Evolutionary conservation across 331 rosid species (phyloP), one percentile per base, ranked within the genome.

Genomic region (Dryas integrifolia): DNA sequence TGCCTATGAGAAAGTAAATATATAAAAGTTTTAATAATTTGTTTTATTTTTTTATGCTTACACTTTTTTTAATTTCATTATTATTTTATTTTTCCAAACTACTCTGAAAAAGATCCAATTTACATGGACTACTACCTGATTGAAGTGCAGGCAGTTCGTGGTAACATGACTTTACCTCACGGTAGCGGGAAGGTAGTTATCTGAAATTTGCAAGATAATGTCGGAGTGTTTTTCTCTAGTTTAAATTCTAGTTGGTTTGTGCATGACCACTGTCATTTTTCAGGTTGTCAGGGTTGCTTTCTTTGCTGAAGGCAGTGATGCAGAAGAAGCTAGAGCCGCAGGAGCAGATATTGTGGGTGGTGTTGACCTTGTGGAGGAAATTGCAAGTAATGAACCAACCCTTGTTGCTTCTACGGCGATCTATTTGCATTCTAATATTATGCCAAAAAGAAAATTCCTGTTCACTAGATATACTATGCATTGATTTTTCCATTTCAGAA

Each of bases 261-360:
- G 52, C 80, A 80, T 85, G 80, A 83, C 71, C 58, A 44, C 72
- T 64, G 65, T 75, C 48, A 67, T 65, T 77, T 80, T 80, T 74
- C 96, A 95, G 98, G 89, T 86, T 51, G 88, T 95, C 80, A 88
- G 75, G 82, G 97, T 95, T 76, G 98, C 97, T 73, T 92, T 89
- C 84, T 95, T 95, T 92, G 98, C 98, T 79, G 92, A 95, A 86
- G 98, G 96, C 66, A 80, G 88, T 52, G 97, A 91, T 45, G 98
- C 98, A 52, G 97, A 95, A 56, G 98, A 95, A 84, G 98, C 98
- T 57, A 89, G 90, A 87, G 97, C 92, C 70, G 96, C 96, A 40
- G 98, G 97, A 77, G 98, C 96, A n/a, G 96, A 95, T 87, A 87
- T 95, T 75, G 98, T 95, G 72, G 98, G 98, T 15, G 98, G 97